Conservation (phyloP, 2,329 filamentous ascomycete genomes). For the Ophiostoma piceae region DNA sequence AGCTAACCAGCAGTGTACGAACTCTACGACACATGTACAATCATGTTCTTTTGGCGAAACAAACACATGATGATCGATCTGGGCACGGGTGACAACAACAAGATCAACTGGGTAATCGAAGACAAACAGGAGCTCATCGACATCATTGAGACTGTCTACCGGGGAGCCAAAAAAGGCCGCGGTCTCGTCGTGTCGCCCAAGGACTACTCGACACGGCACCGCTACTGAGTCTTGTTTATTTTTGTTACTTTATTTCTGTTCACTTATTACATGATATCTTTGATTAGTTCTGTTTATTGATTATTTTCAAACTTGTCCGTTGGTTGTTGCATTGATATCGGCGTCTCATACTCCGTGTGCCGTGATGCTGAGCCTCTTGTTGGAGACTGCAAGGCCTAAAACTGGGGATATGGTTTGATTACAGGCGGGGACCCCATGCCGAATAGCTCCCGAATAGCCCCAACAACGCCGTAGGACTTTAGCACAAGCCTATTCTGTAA, state of each 20-base stretch:
- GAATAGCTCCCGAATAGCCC: no score
- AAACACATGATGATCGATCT: conserved; percentile 99
- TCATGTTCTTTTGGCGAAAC: conserved; percentile 86
- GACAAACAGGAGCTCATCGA: conserved; percentile 99
- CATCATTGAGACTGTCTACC: conserved; percentile 96
- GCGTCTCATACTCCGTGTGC: no score
- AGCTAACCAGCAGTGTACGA: conserved; percentile 84
- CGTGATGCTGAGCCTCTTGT: no score
- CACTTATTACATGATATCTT: not conserved
- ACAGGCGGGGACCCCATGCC: not conserved
- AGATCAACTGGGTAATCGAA: conserved; percentile 51
- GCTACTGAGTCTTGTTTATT: conserved; percentile 46
- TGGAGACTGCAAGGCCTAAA: no score
- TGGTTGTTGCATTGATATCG: no score
- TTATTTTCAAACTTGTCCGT: not conserved
- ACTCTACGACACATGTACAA: conserved; percentile 68
- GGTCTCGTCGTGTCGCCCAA: conserved; percentile 96
- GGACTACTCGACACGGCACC: conserved; percentile 64
- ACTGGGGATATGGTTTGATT: not conserved
- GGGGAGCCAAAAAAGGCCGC: conserved; percentile 95
- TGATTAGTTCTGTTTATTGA: no score
- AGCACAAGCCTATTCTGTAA: not conserved
- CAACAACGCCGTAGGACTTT: conserved; percentile 5
- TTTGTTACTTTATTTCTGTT: not conserved
- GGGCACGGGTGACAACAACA: conserved; percentile 94